Base-by-base conservation (phyloP, 352 stramenopile species). In the Halophytophthora batemanensis region DNA sequence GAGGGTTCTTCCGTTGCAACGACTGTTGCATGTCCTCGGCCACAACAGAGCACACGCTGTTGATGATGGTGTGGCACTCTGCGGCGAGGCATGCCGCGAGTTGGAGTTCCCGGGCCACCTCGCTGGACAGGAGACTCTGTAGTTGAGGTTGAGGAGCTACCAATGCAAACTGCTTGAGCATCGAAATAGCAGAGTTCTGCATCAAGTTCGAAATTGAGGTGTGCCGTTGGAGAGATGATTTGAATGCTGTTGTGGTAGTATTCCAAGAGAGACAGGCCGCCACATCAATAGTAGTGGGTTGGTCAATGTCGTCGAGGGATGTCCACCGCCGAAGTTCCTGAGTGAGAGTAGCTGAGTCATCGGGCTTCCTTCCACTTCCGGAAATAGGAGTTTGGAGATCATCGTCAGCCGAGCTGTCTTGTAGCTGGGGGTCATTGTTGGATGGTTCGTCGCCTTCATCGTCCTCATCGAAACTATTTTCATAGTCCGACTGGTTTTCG, bases 381-480 rank as follows among this genome's bases (percentile, higher is more conserved):
- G 15, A 57, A 44, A n/a, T 47, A 22, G 18, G 12, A 55, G 28
- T 17, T 55, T n/a, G 8, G 12, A 34, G n/a, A 61, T 50, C 3
- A 7, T 3, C 25, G 7, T 42, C 29, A 1, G 10, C 13, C n/a
- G 41, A 21, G 2, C 17, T 17, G 28, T 57, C 13, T 3, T 17
- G 36, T 28, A n/a, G 21, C 29, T 57, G n/a, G 11, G 57, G 10
- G 22, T 23, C 31, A 48, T 40, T 6, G 28, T 51, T 39, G 1
- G 23, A 14, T 13, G 49, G 40, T n/a, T 53, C 29, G 13, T 49
- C 36, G 10, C 7, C 29, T 19, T 45, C 49, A 41, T 49, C 54
- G 33, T 77, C 71, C 17, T 66, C 69, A 36, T 82, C 64, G 47
- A 86, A 82, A 37, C 64, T 79, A 50, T 77, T 81, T 10, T 86